Conservation (phyloP, 495 filamentous ascomycete species). For the Podospora tetraspora region DNA sequence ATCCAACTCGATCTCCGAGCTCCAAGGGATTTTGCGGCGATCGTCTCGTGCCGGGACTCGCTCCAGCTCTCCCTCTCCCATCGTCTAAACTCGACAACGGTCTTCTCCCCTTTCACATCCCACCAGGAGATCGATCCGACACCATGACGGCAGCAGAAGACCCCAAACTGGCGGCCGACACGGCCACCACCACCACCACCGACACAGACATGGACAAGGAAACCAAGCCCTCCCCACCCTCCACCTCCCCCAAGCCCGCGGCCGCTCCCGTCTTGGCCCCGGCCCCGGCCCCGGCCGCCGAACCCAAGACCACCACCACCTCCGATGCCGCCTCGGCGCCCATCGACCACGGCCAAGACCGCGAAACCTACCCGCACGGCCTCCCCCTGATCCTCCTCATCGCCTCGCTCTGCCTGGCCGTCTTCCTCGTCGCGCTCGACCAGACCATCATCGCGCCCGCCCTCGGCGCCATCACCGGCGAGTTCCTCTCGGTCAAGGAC, state of each 20-base stretch:
- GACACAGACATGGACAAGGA: constrained; percentile 19
- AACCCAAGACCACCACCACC: constrained; percentile 2
- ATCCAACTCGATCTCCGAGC: background rate
- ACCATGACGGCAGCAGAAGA: background rate
- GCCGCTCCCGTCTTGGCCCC: background rate
- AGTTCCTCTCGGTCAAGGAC: constrained; percentile 42
- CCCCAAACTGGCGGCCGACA: background rate
- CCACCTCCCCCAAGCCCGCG: constrained; percentile 8
- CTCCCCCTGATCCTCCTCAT: constrained; percentile 44
- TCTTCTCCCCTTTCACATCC: background rate
- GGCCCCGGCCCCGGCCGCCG: constrained; percentile 1
- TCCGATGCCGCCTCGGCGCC: constrained; percentile 1
- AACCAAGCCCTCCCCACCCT: background rate
- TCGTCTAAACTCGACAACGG: background rate
- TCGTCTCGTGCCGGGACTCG: background rate
- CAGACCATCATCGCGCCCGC: constrained; percentile 59
- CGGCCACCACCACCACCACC: constrained; percentile 10
- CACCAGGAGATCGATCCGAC: background rate
- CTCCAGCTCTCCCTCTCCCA: background rate
- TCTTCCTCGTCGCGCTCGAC: constrained; percentile 61
- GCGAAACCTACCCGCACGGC: constrained; percentile 40
- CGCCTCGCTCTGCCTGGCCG: constrained; percentile 44
- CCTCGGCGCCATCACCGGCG: constrained; percentile 45
- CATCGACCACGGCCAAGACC: constrained; percentile 15
- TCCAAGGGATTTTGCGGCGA: background rate